Base-by-base conservation (phyloP, 768 basidiomycete genomes). In the Termitomyces bulborhizus region DNA sequence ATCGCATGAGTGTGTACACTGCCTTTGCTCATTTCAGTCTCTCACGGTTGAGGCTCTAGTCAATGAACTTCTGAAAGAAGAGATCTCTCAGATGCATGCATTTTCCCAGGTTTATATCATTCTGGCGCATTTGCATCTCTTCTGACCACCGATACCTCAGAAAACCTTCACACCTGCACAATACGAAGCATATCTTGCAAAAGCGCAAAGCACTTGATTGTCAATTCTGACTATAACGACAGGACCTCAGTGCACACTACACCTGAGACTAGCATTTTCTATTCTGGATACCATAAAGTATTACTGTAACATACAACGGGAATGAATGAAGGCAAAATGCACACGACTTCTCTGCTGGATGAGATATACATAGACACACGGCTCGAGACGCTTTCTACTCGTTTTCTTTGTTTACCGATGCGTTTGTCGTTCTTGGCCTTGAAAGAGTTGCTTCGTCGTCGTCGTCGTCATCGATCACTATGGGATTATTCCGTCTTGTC, bases 81-180 rank as follows among this genome's bases (percentile, higher is more conserved):
- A 91, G 62, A 91, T 93, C 54, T 74, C 86, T 0, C 81, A 86
- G 54, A 85, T 93, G 79, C 90, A 93, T 62, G 90, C 91, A 4
- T 93, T 93, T 69, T 90, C 90, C 13, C 90, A 93, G 83, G 91
- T 90, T 60, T 51, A 71, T 53, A n/a, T 12, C 47, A 24, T 13
- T 26, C 5, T 45, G 36, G 16, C 16, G 26, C 9, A 48, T 24
- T 46, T 51, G 31, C 34, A 39, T n/a, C 26, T 21, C 53, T 29
- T 53, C 32, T 46, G 42, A 29, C 36, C n/a, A 31, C 13, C 40
- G 24, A 54, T 4, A 13, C 43, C 45, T 6, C 57, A 90, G 88
- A 89, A 86, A 83, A 84, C 87, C 0, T 81, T 83, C 55, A 89
- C 88, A 4, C 85, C 81, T 5, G 76, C 78, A 59, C 85, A 90